Conservation (phyloP, 2,329 filamentous ascomycete species). For the Hypoxylon sp. region DNA sequence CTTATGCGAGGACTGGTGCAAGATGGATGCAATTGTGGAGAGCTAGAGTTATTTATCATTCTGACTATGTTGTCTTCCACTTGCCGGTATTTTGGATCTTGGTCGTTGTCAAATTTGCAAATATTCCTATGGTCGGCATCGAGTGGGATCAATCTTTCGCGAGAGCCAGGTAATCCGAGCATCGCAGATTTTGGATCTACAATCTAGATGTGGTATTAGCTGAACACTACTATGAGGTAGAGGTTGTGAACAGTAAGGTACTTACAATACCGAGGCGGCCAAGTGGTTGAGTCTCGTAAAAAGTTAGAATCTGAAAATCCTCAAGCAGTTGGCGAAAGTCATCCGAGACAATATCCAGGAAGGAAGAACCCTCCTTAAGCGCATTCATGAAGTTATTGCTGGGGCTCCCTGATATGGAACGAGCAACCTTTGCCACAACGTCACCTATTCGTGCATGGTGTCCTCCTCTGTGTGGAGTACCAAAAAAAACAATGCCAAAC, state of each 20-base stretch:
- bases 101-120: conserved; percentile 32
- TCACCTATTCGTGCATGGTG: conserved; percentile 28
- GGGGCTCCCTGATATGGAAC: conserved; percentile 22
- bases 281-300: conserved; percentile 35
- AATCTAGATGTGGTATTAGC: conserved; percentile 24
- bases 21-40: not conserved
- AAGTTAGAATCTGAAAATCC: conserved; percentile 26
- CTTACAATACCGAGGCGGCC: conserved; percentile 30
- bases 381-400: conserved; percentile 34
- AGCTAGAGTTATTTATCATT: conserved; percentile 20
- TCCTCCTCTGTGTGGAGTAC: conserved; percentile 33
- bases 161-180: conserved; percentile 31
- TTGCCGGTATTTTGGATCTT: conserved; percentile 23
- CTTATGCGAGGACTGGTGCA: not conserved
- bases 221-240: not conserved
- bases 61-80: conserved; percentile 30
- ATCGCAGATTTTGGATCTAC: conserved; percentile 27
- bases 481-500: conserved; percentile 35
- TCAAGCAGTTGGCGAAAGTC: conserved; percentile 39
- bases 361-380: conserved; percentile 15
- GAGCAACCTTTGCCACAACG: conserved; percentile 24
- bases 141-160: conserved; percentile 30
- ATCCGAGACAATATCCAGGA: conserved; percentile 12
- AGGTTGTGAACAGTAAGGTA: not conserved
- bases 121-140: conserved; percentile 35